Percentiles rank a stretch among this genome's conserved stretches.
Conservation (phyloP, 208 protist genomes). For the Trypanosoma caninum region DNA sequence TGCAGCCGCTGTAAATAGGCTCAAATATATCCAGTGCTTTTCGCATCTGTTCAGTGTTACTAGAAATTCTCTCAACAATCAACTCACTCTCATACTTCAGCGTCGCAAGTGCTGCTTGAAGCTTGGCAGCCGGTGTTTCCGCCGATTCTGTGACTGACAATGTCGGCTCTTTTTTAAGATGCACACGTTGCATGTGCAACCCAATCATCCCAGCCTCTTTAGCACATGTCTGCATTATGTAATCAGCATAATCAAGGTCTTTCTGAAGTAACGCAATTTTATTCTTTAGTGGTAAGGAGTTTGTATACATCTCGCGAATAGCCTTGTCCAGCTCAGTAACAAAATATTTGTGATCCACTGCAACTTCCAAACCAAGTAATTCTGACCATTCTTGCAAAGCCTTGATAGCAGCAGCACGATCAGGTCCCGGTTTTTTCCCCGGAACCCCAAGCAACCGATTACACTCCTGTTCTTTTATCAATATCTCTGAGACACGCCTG, state of each 20-base stretch:
- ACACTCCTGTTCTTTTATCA: slow-evolving; percentile 5
- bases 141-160: background rate
- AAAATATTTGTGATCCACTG: slow-evolving; percentile 3
- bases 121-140: background rate
- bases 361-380: background rate
- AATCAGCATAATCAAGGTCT: background rate
- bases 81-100: slow-evolving; percentile 9
- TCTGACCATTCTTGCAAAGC: slow-evolving; percentile 1
- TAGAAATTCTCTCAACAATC: slow-evolving; percentile 3
- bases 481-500: background rate
- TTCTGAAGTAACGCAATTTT: slow-evolving; percentile 1
- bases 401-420: slow-evolving; percentile 8
- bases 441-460: slow-evolving; percentile 11
- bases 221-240: background rate
- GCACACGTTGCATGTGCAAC: background rate
- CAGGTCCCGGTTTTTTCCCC: slow-evolving; percentile 7
- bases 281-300: slow-evolving; percentile 1
- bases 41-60: background rate
- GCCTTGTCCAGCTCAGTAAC: background rate
- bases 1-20: slow-evolving; percentile 5
- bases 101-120: background rate
- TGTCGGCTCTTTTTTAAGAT: background rate
- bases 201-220: background rate
- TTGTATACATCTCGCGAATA: background rate
- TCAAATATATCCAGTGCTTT: slow-evolving; percentile 11